Evolutionary conservation across 768 basidiomycete genomes (phyloP), one percentile per base, ranked within the genome.

Genomic region (Omphalotus guepiniiformis): DNA sequence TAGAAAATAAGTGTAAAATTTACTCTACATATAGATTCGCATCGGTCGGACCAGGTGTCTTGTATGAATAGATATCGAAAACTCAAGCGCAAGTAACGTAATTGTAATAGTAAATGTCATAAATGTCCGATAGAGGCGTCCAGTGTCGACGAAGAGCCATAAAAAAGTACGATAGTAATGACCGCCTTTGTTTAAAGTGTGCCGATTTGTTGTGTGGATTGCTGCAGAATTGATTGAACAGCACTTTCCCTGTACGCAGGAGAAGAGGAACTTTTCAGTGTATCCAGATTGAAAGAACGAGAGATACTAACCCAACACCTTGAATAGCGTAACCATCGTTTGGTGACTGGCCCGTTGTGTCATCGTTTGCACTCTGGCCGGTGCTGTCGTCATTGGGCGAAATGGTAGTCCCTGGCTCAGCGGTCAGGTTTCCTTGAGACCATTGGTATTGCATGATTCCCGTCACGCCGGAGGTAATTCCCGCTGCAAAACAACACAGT

Each of bases 261-360:
- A 37, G 25, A 49, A 25, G 37, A 3, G n/a, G 3, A 26, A 18
- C 16, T 15, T 22, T 27, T 35, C 21, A 22, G 28, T 30, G n/a
- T 57, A 23, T 6, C 9, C 21, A 22, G 27, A 2, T 8, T n/a
- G 7, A 16, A 36, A 27, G 7, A 21, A 16, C 16, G 29, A 42
- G 18, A 40, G 19, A 16, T 22, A 55, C 73, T 41, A 54, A 75
- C 74, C 67, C 71, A 51, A 56, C 43, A 12, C 70, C 72, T 29
- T 67, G 63, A 44, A 56, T 67, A 29, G 70, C 68, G 56, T 85
- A 85, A 59, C 83, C 83, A 62, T 85, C 83, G 47, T 82, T 79
- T 22, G 83, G 83, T 3, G 81, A 79, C n/a, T 68, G 43, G 6
- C 78, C 79, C 4, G 74, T 74, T 16, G 63, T 61, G 34, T 62